Evolutionary conservation across 2,329 filamentous ascomycete species (phyloP).

Genomic region (Fusarium papillatum): DNA sequence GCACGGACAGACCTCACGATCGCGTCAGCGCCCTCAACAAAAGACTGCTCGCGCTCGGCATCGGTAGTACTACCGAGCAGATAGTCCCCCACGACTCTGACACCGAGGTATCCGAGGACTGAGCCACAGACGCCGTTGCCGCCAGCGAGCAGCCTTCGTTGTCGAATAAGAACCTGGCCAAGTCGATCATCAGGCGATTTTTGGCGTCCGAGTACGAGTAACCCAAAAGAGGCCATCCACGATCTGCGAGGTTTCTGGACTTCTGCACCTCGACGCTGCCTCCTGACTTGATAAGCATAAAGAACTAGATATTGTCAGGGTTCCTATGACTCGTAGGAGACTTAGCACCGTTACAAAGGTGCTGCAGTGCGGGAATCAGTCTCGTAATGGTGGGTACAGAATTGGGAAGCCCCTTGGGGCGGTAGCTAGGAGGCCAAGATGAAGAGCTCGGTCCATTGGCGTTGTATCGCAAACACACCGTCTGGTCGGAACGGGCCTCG

Average conservation of each 20-base stretch:
- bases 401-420: neutral
- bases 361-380: neutral
- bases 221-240: neutral
- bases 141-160: neutral
- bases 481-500: neutral
- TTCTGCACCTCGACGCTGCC: neutral
- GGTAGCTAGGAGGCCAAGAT: neutral
- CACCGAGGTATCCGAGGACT: neutral
- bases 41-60: neutral
- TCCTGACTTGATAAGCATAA: constrained; percentile 4
- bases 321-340: neutral
- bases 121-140: constrained; percentile 1
- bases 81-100: neutral
- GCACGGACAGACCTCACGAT: neutral
- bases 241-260: neutral
- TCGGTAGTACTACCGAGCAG: neutral
- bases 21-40: neutral
- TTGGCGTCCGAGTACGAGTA: neutral
- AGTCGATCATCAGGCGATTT: constrained; percentile 1
- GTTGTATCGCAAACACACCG: neutral
- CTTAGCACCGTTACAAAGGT: neutral
- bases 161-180: neutral
- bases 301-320: neutral
- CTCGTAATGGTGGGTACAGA: neutral
- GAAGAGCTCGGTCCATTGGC: neutral